Percentiles rank a stretch among this genome's conserved stretches.
Evolutionary conservation across 495 filamentous ascomycete species (phyloP).

Genomic region (Talaromyces proteolyticus): DNA sequence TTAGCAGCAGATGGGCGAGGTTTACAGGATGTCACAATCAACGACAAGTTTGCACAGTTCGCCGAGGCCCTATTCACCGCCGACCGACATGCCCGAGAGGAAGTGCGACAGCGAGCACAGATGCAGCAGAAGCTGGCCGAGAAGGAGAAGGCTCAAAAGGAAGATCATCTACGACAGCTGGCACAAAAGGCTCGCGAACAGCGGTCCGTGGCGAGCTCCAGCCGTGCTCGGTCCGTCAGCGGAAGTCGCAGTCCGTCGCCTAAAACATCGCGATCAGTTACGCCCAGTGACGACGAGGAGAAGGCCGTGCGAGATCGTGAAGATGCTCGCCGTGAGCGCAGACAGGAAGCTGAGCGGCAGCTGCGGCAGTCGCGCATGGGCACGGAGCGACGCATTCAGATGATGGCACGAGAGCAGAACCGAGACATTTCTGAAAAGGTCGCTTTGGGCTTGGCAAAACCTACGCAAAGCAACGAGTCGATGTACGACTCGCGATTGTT

Average conservation of each 20-base stretch:
- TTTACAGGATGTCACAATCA: conserved; percentile 91
- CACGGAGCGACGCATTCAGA: conserved; percentile 78
- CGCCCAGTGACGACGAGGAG: conserved; percentile 58
- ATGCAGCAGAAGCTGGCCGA: conserved; percentile 98
- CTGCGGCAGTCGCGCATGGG: conserved; percentile 95
- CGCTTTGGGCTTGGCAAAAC: conserved; percentile 90
- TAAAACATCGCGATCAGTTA: conserved; percentile 50
- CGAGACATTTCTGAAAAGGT: conserved; percentile 98
- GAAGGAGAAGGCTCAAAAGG: conserved; percentile 90
- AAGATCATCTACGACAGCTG: conserved; percentile 83
- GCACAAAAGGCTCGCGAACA: conserved; percentile 91
- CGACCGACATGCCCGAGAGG: conserved; percentile 90
- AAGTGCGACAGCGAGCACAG: conserved; percentile 83
- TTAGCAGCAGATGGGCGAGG: conserved; percentile 93
- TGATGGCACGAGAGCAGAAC: conserved; percentile 91
- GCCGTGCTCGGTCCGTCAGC: conserved; percentile 37
- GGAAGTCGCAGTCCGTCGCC: conserved; percentile 46
- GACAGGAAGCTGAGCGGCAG: conserved; percentile 79
- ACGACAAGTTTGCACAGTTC: conserved; percentile 98
- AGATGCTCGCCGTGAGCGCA: conserved; percentile 68
- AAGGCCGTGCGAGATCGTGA: conserved; percentile 65
- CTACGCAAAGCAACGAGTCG: conserved; percentile 77
- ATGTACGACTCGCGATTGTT: conserved; percentile 98
- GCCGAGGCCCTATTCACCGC: conserved; percentile 91
- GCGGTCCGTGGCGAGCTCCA: conserved; percentile 43